Conservation (phyloP, 371 early-diverging fungal species). For the Haplosporangium sp. region DNA sequence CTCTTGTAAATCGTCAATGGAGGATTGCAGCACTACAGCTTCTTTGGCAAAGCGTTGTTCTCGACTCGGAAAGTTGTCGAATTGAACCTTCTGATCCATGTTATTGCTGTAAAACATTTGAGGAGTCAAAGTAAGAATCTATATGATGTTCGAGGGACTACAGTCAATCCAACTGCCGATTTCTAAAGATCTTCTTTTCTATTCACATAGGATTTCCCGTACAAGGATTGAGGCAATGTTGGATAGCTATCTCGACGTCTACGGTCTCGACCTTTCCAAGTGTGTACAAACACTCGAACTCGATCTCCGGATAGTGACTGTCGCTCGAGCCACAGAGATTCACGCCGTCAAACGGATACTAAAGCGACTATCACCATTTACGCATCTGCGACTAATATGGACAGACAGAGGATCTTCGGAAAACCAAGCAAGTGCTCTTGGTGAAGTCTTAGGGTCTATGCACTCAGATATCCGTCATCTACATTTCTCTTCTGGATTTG, state of each 20-base stretch:
- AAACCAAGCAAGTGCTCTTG: constrained; percentile 13
- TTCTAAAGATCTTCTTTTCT: constrained; percentile 4
- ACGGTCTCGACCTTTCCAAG: constrained; percentile 36
- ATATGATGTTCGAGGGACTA: neutral
- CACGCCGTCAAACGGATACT: constrained; percentile 27
- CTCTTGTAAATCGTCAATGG: constrained; percentile 48
- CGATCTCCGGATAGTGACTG: constrained; percentile 23
- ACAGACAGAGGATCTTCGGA: constrained; percentile 17
- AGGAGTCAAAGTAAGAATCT: neutral
- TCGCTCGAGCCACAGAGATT: constrained; percentile 15
- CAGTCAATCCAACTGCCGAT: neutral
- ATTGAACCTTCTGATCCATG: constrained; percentile 30
- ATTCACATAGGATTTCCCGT: constrained; percentile 4
- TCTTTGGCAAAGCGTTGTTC: constrained; percentile 42
- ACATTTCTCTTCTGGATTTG: constrained; percentile 32
- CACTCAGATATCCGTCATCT: constrained; percentile 23
- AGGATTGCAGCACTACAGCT: constrained; percentile 40
- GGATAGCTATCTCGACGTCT: constrained; percentile 31
- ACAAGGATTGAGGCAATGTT: constrained; percentile 42
- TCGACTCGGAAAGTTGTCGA: constrained; percentile 40
- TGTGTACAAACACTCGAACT: constrained; percentile 41
- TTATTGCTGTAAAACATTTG: constrained; percentile 3
- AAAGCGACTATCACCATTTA: constrained; percentile 29
- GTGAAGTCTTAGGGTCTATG: constrained; percentile 16
- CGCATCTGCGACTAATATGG: constrained; percentile 35